Evolutionary conservation across 495 filamentous ascomycete genomes (phyloP).

Genomic region (Penicillium herquei): DNA sequence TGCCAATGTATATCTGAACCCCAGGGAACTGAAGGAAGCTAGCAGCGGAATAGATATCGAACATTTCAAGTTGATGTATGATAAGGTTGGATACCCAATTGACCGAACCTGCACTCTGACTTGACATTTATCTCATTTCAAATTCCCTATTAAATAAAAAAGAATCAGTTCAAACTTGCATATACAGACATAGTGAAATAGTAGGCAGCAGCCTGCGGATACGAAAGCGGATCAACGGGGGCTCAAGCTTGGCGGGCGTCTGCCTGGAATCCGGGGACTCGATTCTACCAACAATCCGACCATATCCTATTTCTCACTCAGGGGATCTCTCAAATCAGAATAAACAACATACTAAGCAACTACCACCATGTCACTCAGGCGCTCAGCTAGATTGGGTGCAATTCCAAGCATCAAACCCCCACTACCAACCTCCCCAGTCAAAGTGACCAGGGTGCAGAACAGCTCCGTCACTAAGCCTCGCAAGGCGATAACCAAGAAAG

Average conservation of each 20-base stretch:
- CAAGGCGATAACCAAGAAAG: conserved; percentile 23
- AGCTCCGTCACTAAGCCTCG: conserved; percentile 34
- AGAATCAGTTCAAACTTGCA: too few relatives aligned
- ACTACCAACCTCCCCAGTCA: conserved; percentile 32
- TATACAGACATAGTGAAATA: too few relatives aligned
- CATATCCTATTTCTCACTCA: not conserved
- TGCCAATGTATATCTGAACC: too few relatives aligned
- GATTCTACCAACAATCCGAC: not conserved
- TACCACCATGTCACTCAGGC: conserved; percentile 52
- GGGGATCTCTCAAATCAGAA: not conserved
- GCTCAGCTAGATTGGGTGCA: conserved; percentile 57
- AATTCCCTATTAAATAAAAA: too few relatives aligned
- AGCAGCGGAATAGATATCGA: too few relatives aligned
- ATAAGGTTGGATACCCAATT: too few relatives aligned
- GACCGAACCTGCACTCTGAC: too few relatives aligned
- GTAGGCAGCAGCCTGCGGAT: too few relatives aligned
- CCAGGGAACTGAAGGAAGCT: too few relatives aligned
- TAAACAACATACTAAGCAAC: not conserved
- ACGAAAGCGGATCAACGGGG: too few relatives aligned
- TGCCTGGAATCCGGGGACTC: not conserved
- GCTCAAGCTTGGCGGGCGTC: not conserved
- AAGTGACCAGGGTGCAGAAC: conserved; percentile 23
- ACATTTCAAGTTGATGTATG: too few relatives aligned
- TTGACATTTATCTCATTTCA: too few relatives aligned
- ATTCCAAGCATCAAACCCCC: conserved; percentile 29